These are phyloP conservation scores for Acaromyces ingoldii DNA, from an alignment of 1,284 basidiomycete species.

Conservation along the genomic window DNA sequence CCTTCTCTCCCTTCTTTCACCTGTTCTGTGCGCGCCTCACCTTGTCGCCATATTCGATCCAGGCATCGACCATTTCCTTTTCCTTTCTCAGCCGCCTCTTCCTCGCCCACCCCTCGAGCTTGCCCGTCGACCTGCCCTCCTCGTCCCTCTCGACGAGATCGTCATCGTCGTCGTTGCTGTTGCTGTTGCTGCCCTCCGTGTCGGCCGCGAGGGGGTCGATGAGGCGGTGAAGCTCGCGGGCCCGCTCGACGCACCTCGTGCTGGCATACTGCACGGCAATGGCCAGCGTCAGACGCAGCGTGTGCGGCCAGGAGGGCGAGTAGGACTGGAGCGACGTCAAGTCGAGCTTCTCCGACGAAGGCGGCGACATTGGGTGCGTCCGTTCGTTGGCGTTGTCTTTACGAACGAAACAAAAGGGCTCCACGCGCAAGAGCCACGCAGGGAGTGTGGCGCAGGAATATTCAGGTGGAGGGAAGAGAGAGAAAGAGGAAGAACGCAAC, in stretches of 20 bases:
- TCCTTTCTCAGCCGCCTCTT: constrained; percentile 3
- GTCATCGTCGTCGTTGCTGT: constrained; percentile 4
- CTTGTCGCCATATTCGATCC: constrained; percentile 28
- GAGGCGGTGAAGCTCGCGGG: constrained; percentile 11
- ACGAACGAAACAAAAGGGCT: no score
- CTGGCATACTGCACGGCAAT: constrained; percentile 41
- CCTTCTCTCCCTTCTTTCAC: not conserved
- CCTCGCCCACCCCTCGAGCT: not conserved
- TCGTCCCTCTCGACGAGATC: constrained; percentile 9
- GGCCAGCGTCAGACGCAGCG: constrained; percentile 32
- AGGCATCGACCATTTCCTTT: constrained; percentile 15
- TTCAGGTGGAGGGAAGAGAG: no score
- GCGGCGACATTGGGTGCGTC: no score
- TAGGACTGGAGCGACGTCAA: constrained; percentile 34
- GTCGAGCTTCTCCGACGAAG: constrained; percentile 16
- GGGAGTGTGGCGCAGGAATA: no score
- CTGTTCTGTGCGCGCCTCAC: not conserved
- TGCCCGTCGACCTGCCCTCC: not conserved
- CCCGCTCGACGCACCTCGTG: constrained; percentile 19
- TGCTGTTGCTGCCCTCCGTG: not conserved
- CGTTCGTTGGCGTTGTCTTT: no score
- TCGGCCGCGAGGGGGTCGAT: not conserved
- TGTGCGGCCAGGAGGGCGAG: constrained; percentile 33
- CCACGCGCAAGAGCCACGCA: no score
- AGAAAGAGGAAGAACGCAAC: no score